phyloP scores from a whole-genome alignment of 768 basidiomycete genomes.

The Rossbeevera mucosa region DNA sequence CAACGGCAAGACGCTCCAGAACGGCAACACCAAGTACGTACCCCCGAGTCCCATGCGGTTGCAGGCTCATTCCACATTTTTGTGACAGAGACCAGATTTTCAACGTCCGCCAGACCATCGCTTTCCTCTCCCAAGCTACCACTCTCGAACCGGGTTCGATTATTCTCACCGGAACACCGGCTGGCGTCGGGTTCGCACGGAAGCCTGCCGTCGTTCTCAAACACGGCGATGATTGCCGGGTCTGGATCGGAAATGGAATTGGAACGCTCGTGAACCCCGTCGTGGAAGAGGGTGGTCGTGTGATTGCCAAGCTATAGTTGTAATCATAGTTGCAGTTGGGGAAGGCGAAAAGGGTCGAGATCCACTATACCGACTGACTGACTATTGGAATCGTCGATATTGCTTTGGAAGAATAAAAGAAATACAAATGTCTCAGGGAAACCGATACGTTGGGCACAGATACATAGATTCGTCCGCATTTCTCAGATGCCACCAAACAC shows the following conservation, averaged over 20 bases:
- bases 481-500: constrained; percentile 65
- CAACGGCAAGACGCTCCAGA: constrained; percentile 66
- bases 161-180: constrained; percentile 80
- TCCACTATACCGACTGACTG: not conserved
- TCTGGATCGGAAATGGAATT: constrained; percentile 68
- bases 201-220: constrained; percentile 67
- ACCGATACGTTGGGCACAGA: not conserved
- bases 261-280: constrained; percentile 79
- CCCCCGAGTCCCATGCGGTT: not conserved
- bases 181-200: constrained; percentile 76
- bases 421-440: not conserved
- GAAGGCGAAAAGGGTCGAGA: not conserved
- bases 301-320: constrained; percentile 34
- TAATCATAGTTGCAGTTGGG: not conserved
- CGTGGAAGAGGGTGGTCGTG: constrained; percentile 52
- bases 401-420: not conserved
- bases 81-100: constrained; percentile 71
- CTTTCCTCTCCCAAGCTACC: constrained; percentile 80
- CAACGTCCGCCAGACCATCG: constrained; percentile 67
- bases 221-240: constrained; percentile 65
- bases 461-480: not conserved
- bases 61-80: not conserved
- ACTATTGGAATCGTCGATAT: not conserved
- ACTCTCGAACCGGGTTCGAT: constrained; percentile 78
- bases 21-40: constrained; percentile 68